Percentiles rank a stretch among this genome's conserved stretches.
Conservation (phyloP, 2,329 filamentous ascomycete species). For the Penicillium sp. region DNA sequence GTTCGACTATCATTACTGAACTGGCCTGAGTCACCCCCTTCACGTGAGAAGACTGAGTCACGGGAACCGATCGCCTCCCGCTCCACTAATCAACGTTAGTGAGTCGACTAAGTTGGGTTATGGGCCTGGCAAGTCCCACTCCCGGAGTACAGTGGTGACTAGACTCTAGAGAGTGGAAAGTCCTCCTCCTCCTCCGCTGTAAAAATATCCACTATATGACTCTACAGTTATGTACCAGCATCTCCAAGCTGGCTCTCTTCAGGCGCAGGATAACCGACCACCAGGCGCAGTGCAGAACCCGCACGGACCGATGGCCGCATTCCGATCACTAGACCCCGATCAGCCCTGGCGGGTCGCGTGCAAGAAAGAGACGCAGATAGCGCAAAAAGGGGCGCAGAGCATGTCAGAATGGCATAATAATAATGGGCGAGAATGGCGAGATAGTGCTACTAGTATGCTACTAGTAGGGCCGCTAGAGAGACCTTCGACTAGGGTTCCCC, state of each 20-base stretch:
- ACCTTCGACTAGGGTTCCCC: background rate
- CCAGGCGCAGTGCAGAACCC: constrained; percentile 7
- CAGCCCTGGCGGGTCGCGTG: constrained; percentile 18
- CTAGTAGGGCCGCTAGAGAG: background rate
- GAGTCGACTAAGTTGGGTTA: background rate
- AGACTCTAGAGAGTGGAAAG: background rate
- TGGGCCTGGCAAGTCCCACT: constrained; percentile 4
- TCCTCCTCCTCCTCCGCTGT: background rate
- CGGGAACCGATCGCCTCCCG: constrained; percentile 11
- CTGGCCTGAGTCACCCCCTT: background rate
- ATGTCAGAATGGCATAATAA: constrained; percentile 1
- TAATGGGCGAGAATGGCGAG: background rate
- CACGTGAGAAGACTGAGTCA: constrained; percentile 9
- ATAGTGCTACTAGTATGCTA: no score
- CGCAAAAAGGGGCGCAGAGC: constrained; percentile 16
- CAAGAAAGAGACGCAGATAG: constrained; percentile 19
- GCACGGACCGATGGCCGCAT: constrained; percentile 22
- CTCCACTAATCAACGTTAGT: constrained; percentile 5
- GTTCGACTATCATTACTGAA: background rate
- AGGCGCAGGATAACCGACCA: constrained; percentile 2
- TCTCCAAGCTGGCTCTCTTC: background rate
- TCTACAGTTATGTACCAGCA: background rate
- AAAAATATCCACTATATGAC: constrained; percentile 10
- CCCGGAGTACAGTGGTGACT: background rate
- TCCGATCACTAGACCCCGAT: constrained; percentile 23